Conservation (phyloP, 768 basidiomycete species). For the Gymnopilus junonius region DNA sequence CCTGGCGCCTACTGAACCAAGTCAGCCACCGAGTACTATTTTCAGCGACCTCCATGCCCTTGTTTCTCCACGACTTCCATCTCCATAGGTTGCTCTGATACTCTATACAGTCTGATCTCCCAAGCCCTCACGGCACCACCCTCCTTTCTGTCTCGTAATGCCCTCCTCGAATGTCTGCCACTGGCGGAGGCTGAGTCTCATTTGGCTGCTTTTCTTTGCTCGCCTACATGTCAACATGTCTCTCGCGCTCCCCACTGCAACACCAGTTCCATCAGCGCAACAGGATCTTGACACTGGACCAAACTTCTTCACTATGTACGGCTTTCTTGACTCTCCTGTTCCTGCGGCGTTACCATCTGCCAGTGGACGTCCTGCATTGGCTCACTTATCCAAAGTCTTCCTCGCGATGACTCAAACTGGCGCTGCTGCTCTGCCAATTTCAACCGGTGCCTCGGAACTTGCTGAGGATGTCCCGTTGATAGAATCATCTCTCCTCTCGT, state of each 20-base stretch:
- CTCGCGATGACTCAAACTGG: slow-evolving; percentile 16
- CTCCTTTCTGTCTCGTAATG: slow-evolving; percentile 6
- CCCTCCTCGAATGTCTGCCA: background rate
- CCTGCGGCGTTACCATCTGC: background rate
- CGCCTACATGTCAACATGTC: background rate
- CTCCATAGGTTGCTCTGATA: background rate
- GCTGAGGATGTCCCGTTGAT: background rate
- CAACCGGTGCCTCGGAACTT: background rate
- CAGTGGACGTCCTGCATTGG: slow-evolving; percentile 2
- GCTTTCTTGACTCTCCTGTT: slow-evolving; percentile 14
- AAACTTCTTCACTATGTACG: slow-evolving; percentile 15
- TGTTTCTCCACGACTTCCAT: slow-evolving; percentile 3
- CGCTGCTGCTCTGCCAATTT: background rate
- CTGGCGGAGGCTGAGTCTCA: background rate
- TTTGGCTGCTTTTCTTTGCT: slow-evolving; percentile 4
- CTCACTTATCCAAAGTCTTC: slow-evolving; percentile 15
- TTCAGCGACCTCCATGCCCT: background rate
- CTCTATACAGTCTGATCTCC: background rate
- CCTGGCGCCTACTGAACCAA: background rate
- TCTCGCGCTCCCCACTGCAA: slow-evolving; percentile 12
- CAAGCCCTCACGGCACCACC: slow-evolving; percentile 24
- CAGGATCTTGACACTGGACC: background rate
- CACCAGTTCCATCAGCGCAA: background rate
- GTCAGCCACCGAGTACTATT: background rate
- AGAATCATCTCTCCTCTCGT: slow-evolving; percentile 1